These are phyloP conservation scores for Delonix regia DNA, from an alignment of 306 rosid species.

Conservation along the genomic window DNA sequence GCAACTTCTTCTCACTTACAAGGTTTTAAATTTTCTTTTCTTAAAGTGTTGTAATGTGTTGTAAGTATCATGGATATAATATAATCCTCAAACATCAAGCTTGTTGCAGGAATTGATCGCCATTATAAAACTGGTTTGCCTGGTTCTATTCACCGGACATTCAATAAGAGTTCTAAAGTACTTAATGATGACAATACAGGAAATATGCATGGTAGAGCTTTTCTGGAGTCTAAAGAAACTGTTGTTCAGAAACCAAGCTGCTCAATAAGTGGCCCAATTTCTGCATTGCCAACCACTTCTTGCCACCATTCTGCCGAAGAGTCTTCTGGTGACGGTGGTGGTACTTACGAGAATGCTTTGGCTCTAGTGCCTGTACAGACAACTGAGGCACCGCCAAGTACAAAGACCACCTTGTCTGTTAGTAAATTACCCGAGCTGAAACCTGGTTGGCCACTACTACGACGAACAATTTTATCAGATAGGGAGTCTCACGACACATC, in stretches of 20 bases:
- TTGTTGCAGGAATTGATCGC: slow-evolving; percentile 55
- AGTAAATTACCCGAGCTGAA: slow-evolving; percentile 57
- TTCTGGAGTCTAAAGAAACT: slow-evolving; percentile 44
- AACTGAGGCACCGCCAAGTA: slow-evolving; percentile 34
- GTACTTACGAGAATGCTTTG: slow-evolving; percentile 43
- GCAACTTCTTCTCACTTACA: slow-evolving; percentile 28
- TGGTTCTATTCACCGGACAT: slow-evolving; percentile 50
- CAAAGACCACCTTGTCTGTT: slow-evolving; percentile 46
- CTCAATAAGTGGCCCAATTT: slow-evolving; percentile 50
- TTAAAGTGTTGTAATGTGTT: background rate
- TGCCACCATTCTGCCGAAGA: slow-evolving; percentile 48
- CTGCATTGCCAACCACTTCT: slow-evolving; percentile 42
- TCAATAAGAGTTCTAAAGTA: slow-evolving; percentile 49
- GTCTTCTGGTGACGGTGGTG: slow-evolving; percentile 46
- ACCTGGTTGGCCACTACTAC: slow-evolving; percentile 97
- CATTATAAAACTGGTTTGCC: slow-evolving; percentile 46
- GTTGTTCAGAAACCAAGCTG: slow-evolving; percentile 44
- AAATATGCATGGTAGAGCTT: slow-evolving; percentile 7
- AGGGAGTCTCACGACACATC: slow-evolving; percentile 37
- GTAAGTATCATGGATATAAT: background rate
- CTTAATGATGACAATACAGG: slow-evolving; percentile 47
- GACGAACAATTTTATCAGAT: slow-evolving; percentile 41
- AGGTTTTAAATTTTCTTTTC: slow-evolving; percentile 53
- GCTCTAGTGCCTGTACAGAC: slow-evolving; percentile 65
- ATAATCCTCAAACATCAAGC: slow-evolving; percentile 32